These are phyloP conservation scores for Xylaria sp. DNA, from an alignment of 2,329 filamentous ascomycete genomes.

Conservation along the genomic window DNA sequence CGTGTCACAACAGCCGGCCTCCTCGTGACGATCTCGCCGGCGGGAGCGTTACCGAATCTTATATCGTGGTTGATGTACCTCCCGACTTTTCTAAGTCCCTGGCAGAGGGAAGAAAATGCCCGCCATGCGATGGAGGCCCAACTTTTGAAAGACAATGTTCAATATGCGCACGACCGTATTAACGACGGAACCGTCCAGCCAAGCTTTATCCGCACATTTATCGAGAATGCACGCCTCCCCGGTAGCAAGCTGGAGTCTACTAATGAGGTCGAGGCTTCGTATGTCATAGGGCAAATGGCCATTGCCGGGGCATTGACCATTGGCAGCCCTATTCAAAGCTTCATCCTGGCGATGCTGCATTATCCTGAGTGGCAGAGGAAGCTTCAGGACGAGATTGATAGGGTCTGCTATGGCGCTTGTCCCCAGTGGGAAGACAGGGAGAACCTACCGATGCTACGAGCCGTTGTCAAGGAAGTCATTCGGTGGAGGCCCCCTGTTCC, in stretches of 20 bases:
- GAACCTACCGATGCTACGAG: slow-evolving; percentile 59
- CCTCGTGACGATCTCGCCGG: slow-evolving; percentile 59
- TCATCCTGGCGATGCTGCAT: slow-evolving; percentile 54
- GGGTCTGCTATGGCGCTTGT: slow-evolving; percentile 55
- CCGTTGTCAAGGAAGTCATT: slow-evolving; percentile 63
- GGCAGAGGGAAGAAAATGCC: slow-evolving; percentile 57
- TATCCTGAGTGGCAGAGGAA: slow-evolving; percentile 55
- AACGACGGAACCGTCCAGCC: slow-evolving; percentile 51
- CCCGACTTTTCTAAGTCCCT: slow-evolving; percentile 55
- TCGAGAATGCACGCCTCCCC: slow-evolving; percentile 47
- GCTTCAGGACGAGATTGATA: slow-evolving; percentile 62
- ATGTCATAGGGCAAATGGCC: slow-evolving; percentile 61
- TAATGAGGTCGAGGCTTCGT: slow-evolving; percentile 54
- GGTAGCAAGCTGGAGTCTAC: slow-evolving; percentile 46
- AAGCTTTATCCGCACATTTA: slow-evolving; percentile 57
- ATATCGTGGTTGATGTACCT: slow-evolving; percentile 55
- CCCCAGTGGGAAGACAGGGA: slow-evolving; percentile 61
- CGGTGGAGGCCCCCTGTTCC: slow-evolving; percentile 67
- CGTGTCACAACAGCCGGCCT: slow-evolving; percentile 60
- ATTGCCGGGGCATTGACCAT: slow-evolving; percentile 60
- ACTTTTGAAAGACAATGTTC: slow-evolving; percentile 54
- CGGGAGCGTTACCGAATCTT: slow-evolving; percentile 58
- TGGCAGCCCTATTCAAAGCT: slow-evolving; percentile 58
- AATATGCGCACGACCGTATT: slow-evolving; percentile 52
- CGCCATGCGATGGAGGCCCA: slow-evolving; percentile 55